phyloP scores from a whole-genome alignment of 331 rosid species.

The Rosa hybrid region DNA sequence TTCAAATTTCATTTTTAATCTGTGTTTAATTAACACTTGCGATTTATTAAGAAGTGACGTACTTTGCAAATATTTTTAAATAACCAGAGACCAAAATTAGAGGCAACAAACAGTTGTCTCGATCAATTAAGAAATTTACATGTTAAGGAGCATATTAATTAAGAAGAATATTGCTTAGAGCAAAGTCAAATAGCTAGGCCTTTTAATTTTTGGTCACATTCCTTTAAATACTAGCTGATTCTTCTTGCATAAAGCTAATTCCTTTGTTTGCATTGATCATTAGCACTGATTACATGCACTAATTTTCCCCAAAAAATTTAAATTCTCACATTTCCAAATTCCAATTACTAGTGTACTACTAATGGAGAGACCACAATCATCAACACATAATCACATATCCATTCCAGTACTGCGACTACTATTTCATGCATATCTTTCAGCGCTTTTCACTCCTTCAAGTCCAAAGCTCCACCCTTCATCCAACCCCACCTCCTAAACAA shows the following conservation, averaged over 20 bases:
- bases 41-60: no score
- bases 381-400: background rate
- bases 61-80: no score
- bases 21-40: no score
- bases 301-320: background rate
- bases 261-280: background rate
- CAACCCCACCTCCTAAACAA: slow-evolving; percentile 5
- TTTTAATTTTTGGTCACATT: background rate
- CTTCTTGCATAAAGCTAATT: background rate
- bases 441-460: slow-evolving; percentile 13
- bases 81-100: no score
- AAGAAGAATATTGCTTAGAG: no score
- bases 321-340: background rate
- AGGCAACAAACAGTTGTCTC: no score
- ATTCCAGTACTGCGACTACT: background rate
- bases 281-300: slow-evolving; percentile 6
- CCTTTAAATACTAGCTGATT: background rate
- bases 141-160: no score
- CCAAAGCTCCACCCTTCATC: slow-evolving; percentile 16
- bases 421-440: slow-evolving; percentile 2
- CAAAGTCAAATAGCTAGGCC: no score
- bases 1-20: no score
- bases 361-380: background rate
- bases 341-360: background rate
- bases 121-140: no score